phyloP scores from a whole-genome alignment of 148 eudicot species.

The Polygonum aviculare region DNA sequence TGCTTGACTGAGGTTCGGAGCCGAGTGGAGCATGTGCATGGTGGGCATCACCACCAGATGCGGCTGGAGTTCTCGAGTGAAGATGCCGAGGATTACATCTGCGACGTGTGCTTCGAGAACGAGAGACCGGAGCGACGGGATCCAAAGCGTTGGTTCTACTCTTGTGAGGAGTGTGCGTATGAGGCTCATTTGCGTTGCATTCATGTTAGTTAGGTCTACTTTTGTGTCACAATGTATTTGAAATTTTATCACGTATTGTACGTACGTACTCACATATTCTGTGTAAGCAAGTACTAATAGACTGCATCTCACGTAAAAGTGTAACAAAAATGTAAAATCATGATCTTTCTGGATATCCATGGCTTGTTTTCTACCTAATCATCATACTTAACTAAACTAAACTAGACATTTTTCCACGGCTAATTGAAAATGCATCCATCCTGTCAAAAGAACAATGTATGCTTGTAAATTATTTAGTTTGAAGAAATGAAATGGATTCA shows the following conservation, averaged over 20 bases:
- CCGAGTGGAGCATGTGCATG: not conserved
- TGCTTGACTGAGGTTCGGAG: not conserved
- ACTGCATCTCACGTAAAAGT: too few species aligned
- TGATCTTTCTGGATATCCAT: too few species aligned
- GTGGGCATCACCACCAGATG: constrained; percentile 4
- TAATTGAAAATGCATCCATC: too few species aligned
- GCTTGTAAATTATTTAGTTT: not conserved
- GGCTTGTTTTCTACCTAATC: too few species aligned
- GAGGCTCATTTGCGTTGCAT: constrained; percentile 7
- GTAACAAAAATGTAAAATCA: too few species aligned
- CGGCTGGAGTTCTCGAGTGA: not conserved
- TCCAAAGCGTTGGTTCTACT: constrained; percentile 2
- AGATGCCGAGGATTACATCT: constrained; percentile 5
- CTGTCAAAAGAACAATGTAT: too few species aligned
- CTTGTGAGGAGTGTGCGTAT: constrained; percentile 7
- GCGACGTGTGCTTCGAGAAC: not conserved
- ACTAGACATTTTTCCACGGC: not conserved
- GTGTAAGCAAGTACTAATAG: too few species aligned
- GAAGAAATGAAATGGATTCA: not conserved
- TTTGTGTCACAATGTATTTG: not conserved
- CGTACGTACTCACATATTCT: too few species aligned
- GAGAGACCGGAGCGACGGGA: not conserved
- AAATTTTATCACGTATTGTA: not conserved
- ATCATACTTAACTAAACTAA: not conserved
- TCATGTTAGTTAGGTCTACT: not conserved